Conservation (phyloP, 192 early-diverging fungal species). For the Pilaira anomala region DNA sequence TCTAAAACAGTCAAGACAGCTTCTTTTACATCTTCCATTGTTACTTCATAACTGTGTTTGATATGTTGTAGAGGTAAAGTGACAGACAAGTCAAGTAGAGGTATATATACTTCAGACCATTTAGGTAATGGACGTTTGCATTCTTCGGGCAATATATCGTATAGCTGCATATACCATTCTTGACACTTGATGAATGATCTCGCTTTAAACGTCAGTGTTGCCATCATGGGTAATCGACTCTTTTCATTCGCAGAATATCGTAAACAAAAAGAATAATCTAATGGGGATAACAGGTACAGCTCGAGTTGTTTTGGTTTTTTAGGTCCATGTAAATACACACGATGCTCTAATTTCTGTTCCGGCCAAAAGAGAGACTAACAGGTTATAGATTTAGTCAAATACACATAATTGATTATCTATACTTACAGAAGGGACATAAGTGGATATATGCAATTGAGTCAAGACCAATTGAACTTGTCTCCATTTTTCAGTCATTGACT, state of each 20-base stretch:
- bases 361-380: constrained; percentile 21
- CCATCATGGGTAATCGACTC: background rate
- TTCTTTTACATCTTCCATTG: constrained; percentile 14
- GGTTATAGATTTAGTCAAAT: too few species aligned
- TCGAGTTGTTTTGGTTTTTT: background rate
- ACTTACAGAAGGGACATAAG: constrained; percentile 17
- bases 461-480: constrained; percentile 14
- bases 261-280: constrained; percentile 34
- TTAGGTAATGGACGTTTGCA: constrained; percentile 7
- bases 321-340: background rate
- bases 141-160: constrained; percentile 5
- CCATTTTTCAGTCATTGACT: constrained; percentile 13
- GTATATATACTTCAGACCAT: constrained; percentile 32
- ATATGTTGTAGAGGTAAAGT: constrained; percentile 16
- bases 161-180: constrained; percentile 33
- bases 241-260: background rate
- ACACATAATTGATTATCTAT: background rate
- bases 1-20: constrained; percentile 20
- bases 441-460: background rate
- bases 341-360: constrained; percentile 1
- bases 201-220: constrained; percentile 18
- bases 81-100: constrained; percentile 14
- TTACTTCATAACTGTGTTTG: constrained; percentile 10
- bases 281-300: constrained; percentile 13
- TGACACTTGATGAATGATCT: constrained; percentile 9